Percentiles rank a stretch among this genome's conserved stretches.
Conservation (phyloP, 2,329 filamentous ascomycete genomes). For the Fusarium torreyae region DNA sequence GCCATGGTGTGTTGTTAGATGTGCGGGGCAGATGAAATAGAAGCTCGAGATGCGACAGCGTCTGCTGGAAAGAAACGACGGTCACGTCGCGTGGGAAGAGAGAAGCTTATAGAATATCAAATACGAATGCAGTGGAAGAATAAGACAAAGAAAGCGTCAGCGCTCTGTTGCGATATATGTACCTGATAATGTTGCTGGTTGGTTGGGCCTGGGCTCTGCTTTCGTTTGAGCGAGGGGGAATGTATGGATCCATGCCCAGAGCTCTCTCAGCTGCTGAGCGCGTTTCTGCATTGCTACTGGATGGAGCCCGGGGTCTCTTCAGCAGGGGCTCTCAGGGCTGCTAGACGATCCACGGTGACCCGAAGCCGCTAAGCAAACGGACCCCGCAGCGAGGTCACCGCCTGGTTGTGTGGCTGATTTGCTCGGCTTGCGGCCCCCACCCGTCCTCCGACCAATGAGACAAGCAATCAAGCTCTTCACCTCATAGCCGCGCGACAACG, state of each 20-base stretch:
- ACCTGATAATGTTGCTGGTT: conserved; percentile 43
- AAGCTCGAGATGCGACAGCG: conserved; percentile 32
- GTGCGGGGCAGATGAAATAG: conserved; percentile 33
- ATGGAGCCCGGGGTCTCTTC: conserved; percentile 14
- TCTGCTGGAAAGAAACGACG: conserved; percentile 8
- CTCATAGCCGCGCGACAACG: conserved; percentile 51
- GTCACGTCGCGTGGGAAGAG: background rate
- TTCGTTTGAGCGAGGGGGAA: conserved; percentile 35
- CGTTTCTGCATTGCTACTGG: conserved; percentile 25
- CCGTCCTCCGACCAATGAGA: conserved; percentile 36
- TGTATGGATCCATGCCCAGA: conserved; percentile 19
- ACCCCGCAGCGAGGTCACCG: conserved; percentile 48
- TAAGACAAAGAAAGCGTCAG: conserved; percentile 40
- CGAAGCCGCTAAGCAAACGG: conserved; percentile 45
- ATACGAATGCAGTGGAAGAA: conserved; percentile 21
- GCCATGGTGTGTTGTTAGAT: conserved; percentile 52
- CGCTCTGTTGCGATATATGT: conserved; percentile 49
- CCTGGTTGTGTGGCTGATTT: conserved; percentile 48
- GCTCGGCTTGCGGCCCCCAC: conserved; percentile 42
- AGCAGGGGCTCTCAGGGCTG: conserved; percentile 45
- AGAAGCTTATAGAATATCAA: background rate
- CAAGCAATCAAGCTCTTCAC: conserved; percentile 16
- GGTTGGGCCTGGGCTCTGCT: conserved; percentile 28
- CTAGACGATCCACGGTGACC: conserved; percentile 42
- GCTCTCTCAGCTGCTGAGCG: conserved; percentile 35